Evolutionary conservation across 345 rosid genomes (phyloP), one percentile per base, ranked within the genome.

Genomic region (Aurinia saxatilis): DNA sequence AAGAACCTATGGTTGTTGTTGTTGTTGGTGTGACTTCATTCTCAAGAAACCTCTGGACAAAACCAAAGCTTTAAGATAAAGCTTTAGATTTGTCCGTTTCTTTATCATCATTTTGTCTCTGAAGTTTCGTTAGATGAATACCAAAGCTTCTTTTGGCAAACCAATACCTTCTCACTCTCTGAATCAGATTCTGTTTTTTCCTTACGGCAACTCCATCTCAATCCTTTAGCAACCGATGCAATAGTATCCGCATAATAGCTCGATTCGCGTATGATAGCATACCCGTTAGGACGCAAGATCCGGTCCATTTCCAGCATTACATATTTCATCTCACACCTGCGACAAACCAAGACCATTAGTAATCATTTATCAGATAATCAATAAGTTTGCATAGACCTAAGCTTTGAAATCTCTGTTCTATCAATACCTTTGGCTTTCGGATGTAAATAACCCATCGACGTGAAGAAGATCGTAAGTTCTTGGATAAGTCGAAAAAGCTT

Each of bases 141-240:
- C 95, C 97, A 93, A 15, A 90, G 88, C 41, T 84, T 90, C 78
- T 93, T 93, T 80, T 87, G 86, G 81, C 99, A 93, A 64, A 90
- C 46, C 75, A 93, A 60, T 52, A 93, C 7, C 78, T 81, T 93
- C 81, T 90, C 99, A 76, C 77, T 87, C 73, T 74, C 84, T 12
- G 76, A 74, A 4, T 69, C 70, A 8, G 84, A 76, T 57, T 87
- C 93, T 0, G 96, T 80, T 35, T 84, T 72, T 53, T 92, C 91
- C 59, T 82, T 82, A 4, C 57, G 89, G 80, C 98, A 92, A 39
- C 75, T 63, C 98, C 98, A 92, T 73, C 79, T 80, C 87, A 92
- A 60, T 34, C 87, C 97, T 78, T 85, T 89, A 5, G 84, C 95
- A 52, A 87, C 73, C 48, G 68, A 53, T n/a, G 86, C 78, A 29